A percentile compares a stretch with the other conserved stretches of the same genome.
Evolutionary conservation across 495 filamentous ascomycete genomes (phyloP).

Genomic region (Penicillium manginii): DNA sequence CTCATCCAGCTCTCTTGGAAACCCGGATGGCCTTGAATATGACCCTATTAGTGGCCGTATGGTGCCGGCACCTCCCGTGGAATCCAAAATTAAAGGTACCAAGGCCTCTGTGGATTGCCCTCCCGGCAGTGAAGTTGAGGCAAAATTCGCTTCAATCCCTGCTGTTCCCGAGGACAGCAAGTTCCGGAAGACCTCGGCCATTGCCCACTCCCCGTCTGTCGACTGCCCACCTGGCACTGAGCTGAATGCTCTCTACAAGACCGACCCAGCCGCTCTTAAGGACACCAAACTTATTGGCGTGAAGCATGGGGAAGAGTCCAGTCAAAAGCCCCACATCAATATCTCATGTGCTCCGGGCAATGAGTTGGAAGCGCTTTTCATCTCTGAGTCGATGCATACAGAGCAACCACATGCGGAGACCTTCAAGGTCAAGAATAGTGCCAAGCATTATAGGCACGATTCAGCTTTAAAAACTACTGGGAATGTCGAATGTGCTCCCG

Average conservation of each 20-base stretch:
- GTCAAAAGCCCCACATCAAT: constrained; percentile 9
- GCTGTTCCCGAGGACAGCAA: constrained; percentile 12
- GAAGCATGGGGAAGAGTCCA: not conserved
- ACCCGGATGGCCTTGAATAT: constrained; percentile 25
- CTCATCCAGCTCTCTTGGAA: constrained; percentile 1
- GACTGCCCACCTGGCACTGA: constrained; percentile 19
- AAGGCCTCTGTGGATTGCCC: constrained; percentile 15
- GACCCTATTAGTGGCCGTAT: constrained; percentile 50
- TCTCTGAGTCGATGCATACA: constrained; percentile 9
- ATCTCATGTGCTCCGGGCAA: constrained; percentile 8
- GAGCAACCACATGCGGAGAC: constrained; percentile 4
- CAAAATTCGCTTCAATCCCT: constrained; percentile 11
- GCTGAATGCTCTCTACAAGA: constrained; percentile 4
- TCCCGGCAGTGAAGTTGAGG: constrained; percentile 18
- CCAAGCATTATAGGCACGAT: constrained; percentile 1
- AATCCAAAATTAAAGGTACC: not conserved
- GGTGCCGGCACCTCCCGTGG: constrained; percentile 24
- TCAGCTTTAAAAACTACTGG: not conserved
- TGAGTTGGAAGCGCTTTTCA: constrained; percentile 14
- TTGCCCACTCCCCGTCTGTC: constrained; percentile 6
- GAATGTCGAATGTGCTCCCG: constrained; percentile 20
- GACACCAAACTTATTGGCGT: not conserved
- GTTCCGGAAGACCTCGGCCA: constrained; percentile 8
- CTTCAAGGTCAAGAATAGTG: not conserved
- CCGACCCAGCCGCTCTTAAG: not conserved